Conservation (phyloP, 305 asterid species). For the Striga hermonthica region DNA sequence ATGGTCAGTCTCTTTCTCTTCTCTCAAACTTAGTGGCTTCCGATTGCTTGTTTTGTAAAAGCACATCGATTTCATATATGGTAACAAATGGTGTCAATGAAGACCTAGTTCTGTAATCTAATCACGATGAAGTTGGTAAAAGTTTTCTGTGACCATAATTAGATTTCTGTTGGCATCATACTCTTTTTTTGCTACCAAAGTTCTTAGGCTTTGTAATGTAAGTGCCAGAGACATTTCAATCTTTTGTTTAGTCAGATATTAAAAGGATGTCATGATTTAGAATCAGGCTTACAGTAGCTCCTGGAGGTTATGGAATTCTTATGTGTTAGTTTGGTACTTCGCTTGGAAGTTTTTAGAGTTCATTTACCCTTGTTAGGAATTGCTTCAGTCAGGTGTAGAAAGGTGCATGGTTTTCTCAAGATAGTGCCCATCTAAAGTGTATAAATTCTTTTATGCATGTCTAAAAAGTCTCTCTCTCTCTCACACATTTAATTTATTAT, state of each 20-base stretch:
- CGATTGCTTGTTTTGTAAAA: background rate
- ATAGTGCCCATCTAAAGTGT: no score
- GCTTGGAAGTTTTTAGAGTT: background rate
- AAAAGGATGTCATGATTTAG: background rate
- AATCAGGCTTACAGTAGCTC: slow-evolving; percentile 17
- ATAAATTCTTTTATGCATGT: no score
- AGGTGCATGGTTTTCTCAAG: background rate
- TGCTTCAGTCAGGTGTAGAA: slow-evolving; percentile 12
- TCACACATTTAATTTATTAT: no score
- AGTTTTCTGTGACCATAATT: slow-evolving; percentile 12
- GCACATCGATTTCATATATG: background rate
- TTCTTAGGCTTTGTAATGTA: background rate
- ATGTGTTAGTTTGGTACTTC: no score
- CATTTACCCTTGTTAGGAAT: slow-evolving; percentile 16
- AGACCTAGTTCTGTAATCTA: background rate
- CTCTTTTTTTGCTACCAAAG: background rate
- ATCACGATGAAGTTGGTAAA: background rate
- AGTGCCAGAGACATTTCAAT: background rate
- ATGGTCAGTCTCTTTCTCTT: no score
- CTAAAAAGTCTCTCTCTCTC: no score
- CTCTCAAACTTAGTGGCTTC: slow-evolving; percentile 1
- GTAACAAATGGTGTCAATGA: slow-evolving; percentile 1
- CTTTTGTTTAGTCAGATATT: background rate
- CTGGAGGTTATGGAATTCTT: no score
- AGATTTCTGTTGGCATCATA: slow-evolving; percentile 4